Base-by-base conservation (phyloP, 805 yeast genomes). In the Yamadazyma sp. region DNA sequence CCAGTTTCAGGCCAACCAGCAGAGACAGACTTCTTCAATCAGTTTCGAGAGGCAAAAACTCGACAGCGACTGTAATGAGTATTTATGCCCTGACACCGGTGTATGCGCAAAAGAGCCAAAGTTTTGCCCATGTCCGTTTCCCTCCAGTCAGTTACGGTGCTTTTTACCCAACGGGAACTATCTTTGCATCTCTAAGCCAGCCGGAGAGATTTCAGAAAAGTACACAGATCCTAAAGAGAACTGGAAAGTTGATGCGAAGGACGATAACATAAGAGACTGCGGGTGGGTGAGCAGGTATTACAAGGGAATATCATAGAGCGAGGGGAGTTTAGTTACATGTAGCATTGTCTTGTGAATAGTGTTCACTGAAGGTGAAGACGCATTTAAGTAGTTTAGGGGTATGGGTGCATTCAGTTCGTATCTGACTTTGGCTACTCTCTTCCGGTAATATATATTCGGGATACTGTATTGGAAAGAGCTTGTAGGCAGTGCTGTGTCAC, bases 71-170 rank as follows among this genome's bases (percentile, higher is more conserved):
- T 93, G 99, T 54, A 59, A 62, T 7, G 65, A 67, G 5, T 91
- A 82, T 56, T 60, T 91, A 23, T 93, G 99, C 55, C 87, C 87
- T 3, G 95, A 82, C 48, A 87, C 97, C 0, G 67, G 80, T 27
- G 70, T 70, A 7, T 93, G 99, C 64, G 99, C 87, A 0, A 70
- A 71, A 2, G 51, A 60, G 1, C 78, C 87, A 0, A 48, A 71
- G 6, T 84, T 82, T 35, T 93, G 99, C 57, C 96, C 97, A 1
- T 93, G 99, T 57, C 88, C 87, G 2, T 91, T 78, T 54, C 93
- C 96, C 1, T 77, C 80, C 41, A 81, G 95, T 1, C 96, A 91
- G 56, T 53, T 85, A 44, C 84, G 86, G 53, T 93, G 99, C 59
- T 55, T 73, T 2, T 64, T 86, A 27, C 95, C 96, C 0, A 80